Evolutionary conservation across 805 yeast genomes (phyloP), one percentile per base, ranked within the genome.

Genomic region (Maudiozyma saulgeensis): DNA sequence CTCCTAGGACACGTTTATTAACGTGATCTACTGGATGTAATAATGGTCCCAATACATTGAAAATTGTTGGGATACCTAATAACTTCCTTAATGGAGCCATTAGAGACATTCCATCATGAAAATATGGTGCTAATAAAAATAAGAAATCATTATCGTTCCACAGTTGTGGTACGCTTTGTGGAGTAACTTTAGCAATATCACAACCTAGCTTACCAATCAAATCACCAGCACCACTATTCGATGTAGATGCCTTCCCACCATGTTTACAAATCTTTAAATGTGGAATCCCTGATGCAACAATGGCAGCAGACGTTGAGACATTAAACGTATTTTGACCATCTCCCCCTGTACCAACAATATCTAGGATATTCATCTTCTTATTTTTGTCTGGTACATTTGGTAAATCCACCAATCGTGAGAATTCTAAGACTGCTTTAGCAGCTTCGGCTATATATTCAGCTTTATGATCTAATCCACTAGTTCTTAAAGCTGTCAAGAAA

Each of bases 311-410:
- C 0, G 99, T 93, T 15, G 95, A 84, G 2, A 93, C 99, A 58
- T 93, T 93, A 71, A 93, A 93, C 0, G 99, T 93, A 63, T 93
- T 84, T 62, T 93, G 96, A 1, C 96, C 96, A 63, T 93, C 99
- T 15, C 99, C 99, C 26, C 99, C 99, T 0, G 99, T 93, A 1
- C 99, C 99, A 6, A 93, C 99, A 31, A 93, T 87, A 65, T 93
- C 99, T 25, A 63, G 16, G 51, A 46, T 28, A 19, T 47, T n/a
- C 16, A 31, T 12, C 41, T 38, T 25, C 44, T 46, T 8, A 32
- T 32, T 34, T 32, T 39, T 18, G 19, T 31, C 38, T 23, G 28
- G 1, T 3, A 21, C 38, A 13, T 15, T 84, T 7, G 67, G 58
- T 2, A 73, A 63, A 9, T 74, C 69, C n/a, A 87, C 77, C 1